Percentiles rank a stretch among this genome's conserved stretches.
phyloP scores from a whole-genome alignment of 75 land plant genomes.

The Picea glauca region DNA sequence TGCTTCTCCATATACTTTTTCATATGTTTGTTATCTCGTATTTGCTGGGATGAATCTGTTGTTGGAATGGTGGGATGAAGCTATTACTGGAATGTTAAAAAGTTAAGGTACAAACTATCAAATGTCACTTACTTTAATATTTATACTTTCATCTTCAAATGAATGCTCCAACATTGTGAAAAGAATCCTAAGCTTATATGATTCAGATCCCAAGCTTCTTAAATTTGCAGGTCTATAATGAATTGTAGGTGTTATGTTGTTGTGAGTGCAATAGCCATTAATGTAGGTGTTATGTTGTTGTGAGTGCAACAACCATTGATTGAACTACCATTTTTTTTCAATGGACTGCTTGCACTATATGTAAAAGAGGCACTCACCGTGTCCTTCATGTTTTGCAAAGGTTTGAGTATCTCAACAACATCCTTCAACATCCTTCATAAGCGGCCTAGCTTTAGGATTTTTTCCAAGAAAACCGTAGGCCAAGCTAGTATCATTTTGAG shows the following conservation, averaged over 20 bases:
- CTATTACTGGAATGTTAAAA: too few relatives aligned
- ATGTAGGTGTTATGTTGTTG: background rate
- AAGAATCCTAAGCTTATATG: background rate
- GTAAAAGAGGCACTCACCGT: conserved; percentile 7
- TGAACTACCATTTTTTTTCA: background rate
- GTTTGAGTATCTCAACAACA: conserved; percentile 24
- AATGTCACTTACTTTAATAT: too few relatives aligned
- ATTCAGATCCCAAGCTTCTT: conserved; percentile 1
- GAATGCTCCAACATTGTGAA: too few relatives aligned
- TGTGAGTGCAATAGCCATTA: background rate
- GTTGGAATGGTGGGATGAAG: too few relatives aligned
- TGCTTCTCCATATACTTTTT: too few relatives aligned
- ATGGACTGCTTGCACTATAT: background rate
- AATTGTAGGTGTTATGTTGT: background rate
- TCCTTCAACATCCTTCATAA: conserved; percentile 13
- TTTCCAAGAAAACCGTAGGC: conserved; percentile 29
- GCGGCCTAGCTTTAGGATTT: conserved; percentile 27
- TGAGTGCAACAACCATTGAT: background rate
- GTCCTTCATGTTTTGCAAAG: conserved; percentile 24
- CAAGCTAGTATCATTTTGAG: conserved; percentile 26
- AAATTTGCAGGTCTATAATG: background rate
- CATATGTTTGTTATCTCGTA: too few relatives aligned
- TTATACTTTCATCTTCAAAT: too few relatives aligned
- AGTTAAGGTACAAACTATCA: too few relatives aligned
- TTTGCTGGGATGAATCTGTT: too few relatives aligned